Evolutionary conservation across 2,329 filamentous ascomycete genomes (phyloP).

Genomic region (Aspergillus hortae): DNA sequence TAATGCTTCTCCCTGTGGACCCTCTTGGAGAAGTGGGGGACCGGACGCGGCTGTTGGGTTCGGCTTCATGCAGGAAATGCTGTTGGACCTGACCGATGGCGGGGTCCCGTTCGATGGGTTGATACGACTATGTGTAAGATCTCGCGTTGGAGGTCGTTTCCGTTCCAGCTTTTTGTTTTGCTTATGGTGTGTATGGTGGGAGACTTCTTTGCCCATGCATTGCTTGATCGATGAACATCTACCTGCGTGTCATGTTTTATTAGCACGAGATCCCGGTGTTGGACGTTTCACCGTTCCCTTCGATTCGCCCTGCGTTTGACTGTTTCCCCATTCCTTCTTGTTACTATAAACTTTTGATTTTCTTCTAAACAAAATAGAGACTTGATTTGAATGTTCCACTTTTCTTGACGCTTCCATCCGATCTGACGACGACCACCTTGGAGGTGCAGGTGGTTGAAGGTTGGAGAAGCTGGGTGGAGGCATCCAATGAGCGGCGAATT

Average conservation of each 20-base stretch:
- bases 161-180: too few relatives aligned
- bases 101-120: conserved; percentile 9
- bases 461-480: too few relatives aligned
- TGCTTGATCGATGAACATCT: conserved; percentile 19
- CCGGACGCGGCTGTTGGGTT: conserved; percentile 13
- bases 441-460: neutral
- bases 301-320: conserved; percentile 3
- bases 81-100: conserved; percentile 20
- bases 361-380: conserved; percentile 15
- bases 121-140: conserved; percentile 8
- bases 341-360: conserved; percentile 15
- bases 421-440: too few relatives aligned
- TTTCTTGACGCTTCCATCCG: too few relatives aligned
- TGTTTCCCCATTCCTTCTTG: conserved; percentile 11
- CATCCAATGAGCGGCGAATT: too few relatives aligned
- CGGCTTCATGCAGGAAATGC: conserved; percentile 36
- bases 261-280: conserved; percentile 20
- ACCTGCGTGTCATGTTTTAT: conserved; percentile 14
- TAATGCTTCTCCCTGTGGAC: conserved; percentile 15
- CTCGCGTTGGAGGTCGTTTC: conserved; percentile 4
- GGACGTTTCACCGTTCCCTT: conserved; percentile 8
- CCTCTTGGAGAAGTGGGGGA: conserved; percentile 2
- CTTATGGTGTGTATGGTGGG: too few relatives aligned
- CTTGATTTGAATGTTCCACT: neutral
- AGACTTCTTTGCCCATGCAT: conserved; percentile 6